A percentile compares a stretch with the other conserved stretches of the same genome.
Evolutionary conservation across 2,329 filamentous ascomycete species (phyloP).

Genomic region (Pseudocercospora cruenta): DNA sequence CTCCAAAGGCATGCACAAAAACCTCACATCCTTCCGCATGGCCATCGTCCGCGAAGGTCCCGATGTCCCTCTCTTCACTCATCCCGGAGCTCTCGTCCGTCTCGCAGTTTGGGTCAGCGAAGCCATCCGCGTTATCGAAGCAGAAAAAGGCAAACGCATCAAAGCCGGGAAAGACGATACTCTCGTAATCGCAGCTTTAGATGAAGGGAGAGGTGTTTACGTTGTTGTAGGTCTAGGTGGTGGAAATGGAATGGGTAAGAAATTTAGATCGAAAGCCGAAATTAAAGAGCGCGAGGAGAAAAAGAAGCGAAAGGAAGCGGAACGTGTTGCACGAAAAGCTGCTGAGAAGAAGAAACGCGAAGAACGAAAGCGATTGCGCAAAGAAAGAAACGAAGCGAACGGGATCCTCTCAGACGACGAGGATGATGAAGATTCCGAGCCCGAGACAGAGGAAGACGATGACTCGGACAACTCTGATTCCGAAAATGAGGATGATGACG

Average conservation of each 20-base stretch:
- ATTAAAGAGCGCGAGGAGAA: constrained; percentile 63
- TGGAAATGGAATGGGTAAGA: constrained; percentile 72
- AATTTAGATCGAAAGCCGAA: constrained; percentile 44
- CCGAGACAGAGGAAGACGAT: constrained; percentile 35
- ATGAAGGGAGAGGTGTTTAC: constrained; percentile 85
- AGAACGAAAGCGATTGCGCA: constrained; percentile 60
- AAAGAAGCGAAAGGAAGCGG: constrained; percentile 63
- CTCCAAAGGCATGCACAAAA: constrained; percentile 90
- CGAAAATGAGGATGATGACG: constrained; percentile 47
- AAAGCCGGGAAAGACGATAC: constrained; percentile 61
- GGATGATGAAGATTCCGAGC: constrained; percentile 58
- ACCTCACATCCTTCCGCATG: constrained; percentile 90
- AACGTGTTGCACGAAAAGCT: constrained; percentile 44
- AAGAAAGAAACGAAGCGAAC: constrained; percentile 65
- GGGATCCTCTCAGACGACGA: constrained; percentile 51
- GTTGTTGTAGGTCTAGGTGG: constrained; percentile 91
- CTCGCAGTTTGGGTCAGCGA: constrained; percentile 93
- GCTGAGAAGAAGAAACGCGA: constrained; percentile 62
- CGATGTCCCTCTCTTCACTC: constrained; percentile 87
- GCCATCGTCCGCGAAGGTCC: constrained; percentile 94
- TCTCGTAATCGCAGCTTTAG: constrained; percentile 85
- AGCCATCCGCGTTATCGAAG: constrained; percentile 86
- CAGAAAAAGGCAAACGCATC: constrained; percentile 73
- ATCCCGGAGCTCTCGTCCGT: constrained; percentile 90
- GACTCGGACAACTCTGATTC: constrained; percentile 30